A percentile compares a stretch with the other conserved stretches of the same genome.
Conservation (phyloP, 345 rosid species). For the Pseudoturritis turrita region DNA sequence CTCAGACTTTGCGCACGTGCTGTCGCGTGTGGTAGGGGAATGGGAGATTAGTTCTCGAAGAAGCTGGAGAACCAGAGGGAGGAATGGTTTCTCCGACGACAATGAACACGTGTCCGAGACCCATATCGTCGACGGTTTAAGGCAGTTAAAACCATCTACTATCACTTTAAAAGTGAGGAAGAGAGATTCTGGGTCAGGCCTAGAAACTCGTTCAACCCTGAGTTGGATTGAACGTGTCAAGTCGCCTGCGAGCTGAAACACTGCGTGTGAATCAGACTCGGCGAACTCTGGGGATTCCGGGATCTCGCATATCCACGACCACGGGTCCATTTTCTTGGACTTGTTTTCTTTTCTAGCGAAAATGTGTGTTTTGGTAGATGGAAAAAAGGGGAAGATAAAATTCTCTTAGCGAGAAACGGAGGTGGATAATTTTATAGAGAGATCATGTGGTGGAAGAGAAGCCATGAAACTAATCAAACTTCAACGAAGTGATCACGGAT, state of each 20-base stretch:
- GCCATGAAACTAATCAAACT: constrained; percentile 39
- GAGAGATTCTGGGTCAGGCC: constrained; percentile 29
- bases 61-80: constrained; percentile 69
- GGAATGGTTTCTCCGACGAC: constrained; percentile 66
- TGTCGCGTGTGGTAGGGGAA: constrained; percentile 43
- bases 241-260: constrained; percentile 43
- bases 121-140: constrained; percentile 45
- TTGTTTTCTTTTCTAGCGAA: not conserved
- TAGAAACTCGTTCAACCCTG: constrained; percentile 41
- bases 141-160: constrained; percentile 40
- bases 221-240: constrained; percentile 47
- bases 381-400: constrained; percentile 1
- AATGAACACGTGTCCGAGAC: constrained; percentile 64
- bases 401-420: not conserved
- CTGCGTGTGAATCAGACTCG: constrained; percentile 31
- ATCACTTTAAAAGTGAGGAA: constrained; percentile 41
- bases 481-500: constrained; percentile 12
- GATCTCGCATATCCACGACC: constrained; percentile 81
- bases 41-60: constrained; percentile 59
- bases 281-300: constrained; percentile 32
- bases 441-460: constrained; percentile 36
- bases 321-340: constrained; percentile 46
- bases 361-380: not conserved
- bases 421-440: constrained; percentile 33
- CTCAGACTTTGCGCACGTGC: constrained; percentile 58